These are phyloP conservation scores for Trichosporon sp. DNA, from an alignment of 1,284 basidiomycete genomes.

Conservation along the genomic window DNA sequence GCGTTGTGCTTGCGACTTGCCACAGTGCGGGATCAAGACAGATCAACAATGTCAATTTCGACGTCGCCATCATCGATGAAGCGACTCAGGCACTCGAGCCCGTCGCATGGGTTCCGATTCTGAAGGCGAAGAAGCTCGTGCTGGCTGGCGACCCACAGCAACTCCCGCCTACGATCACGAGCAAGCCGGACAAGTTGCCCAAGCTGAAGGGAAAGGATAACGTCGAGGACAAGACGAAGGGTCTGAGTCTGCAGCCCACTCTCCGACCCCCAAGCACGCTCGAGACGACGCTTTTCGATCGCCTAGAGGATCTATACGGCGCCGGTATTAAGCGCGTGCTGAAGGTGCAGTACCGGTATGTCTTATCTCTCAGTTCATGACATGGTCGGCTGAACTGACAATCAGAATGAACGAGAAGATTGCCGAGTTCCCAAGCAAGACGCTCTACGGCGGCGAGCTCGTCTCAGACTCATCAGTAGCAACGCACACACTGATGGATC, in stretches of 20 bases:
- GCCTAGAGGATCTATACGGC: slow-evolving; percentile 82
- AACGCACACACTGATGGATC: slow-evolving; percentile 63
- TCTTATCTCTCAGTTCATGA: not conserved
- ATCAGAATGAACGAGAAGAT: slow-evolving; percentile 80
- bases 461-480: slow-evolving; percentile 67
- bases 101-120: slow-evolving; percentile 91
- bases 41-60: slow-evolving; percentile 69
- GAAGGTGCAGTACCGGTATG: slow-evolving; percentile 74
- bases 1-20: slow-evolving; percentile 85
- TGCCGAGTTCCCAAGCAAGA: slow-evolving; percentile 76
- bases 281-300: slow-evolving; percentile 85
- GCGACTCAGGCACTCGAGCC: slow-evolving; percentile 95
- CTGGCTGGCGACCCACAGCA: slow-evolving; percentile 87
- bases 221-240: not conserved
- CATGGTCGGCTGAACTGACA: not conserved
- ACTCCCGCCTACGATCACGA: slow-evolving; percentile 85
- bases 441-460: slow-evolving; percentile 71
- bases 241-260: not conserved
- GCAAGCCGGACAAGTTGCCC: slow-evolving; percentile 40
- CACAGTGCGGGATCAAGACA: slow-evolving; percentile 81
- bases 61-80: slow-evolving; percentile 91
- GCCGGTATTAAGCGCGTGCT: slow-evolving; percentile 77
- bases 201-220: slow-evolving; percentile 6
- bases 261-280: slow-evolving; percentile 67
- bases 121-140: slow-evolving; percentile 77